Evolutionary conservation across 1,284 basidiomycete species (phyloP).

Genomic region (Ustilago cynodontis): DNA sequence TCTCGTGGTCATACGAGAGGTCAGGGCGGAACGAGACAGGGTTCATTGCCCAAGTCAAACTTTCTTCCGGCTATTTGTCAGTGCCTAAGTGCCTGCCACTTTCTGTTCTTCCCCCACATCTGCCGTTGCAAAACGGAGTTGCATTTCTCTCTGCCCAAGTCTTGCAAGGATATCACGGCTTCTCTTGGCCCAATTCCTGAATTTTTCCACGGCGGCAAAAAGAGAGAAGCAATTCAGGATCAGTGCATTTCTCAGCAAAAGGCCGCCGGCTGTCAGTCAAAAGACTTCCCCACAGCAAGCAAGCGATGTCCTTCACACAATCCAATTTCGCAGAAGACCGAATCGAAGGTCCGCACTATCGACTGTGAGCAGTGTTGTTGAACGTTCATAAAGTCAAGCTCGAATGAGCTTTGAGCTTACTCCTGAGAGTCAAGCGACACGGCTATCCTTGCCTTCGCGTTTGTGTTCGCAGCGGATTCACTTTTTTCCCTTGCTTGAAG

Average conservation of each 20-base stretch:
- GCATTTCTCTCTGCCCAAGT: background rate
- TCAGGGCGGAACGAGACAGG: background rate
- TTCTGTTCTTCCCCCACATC: constrained; percentile 2
- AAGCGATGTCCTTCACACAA: no score
- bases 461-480: constrained; percentile 15
- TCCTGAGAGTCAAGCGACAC: no score
- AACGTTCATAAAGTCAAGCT: no score
- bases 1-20: constrained; percentile 1
- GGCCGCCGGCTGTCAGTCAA: background rate
- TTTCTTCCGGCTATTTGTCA: constrained; percentile 50
- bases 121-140: background rate
- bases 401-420: no score
- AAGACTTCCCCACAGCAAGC: background rate
- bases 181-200: background rate
- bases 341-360: no score
- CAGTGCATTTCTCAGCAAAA: background rate
- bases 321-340: no score
- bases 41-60: constrained; percentile 10
- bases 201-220: constrained; percentile 11
- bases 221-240: background rate
- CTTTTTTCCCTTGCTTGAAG: constrained; percentile 13
- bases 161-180: constrained; percentile 23
- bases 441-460: no score
- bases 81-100: background rate
- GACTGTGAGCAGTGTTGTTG: no score